These are phyloP conservation scores for Fragilaria crotonensis DNA, from an alignment of 108 stramenopile species.

Conservation along the genomic window DNA sequence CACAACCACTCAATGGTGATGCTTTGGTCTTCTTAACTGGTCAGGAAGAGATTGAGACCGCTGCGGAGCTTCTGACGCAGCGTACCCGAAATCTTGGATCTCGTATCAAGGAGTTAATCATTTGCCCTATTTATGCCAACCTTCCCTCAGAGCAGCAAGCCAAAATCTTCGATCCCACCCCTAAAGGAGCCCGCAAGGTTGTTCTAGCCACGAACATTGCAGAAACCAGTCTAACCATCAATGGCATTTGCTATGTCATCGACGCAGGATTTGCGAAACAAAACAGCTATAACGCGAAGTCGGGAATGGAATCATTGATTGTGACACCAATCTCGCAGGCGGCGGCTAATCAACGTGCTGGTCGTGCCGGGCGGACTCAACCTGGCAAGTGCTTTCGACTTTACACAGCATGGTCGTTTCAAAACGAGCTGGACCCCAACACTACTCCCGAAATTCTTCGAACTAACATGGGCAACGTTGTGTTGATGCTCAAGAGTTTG, in stretches of 20 bases:
- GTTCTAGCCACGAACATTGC: conserved; percentile 99
- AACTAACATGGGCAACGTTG: conserved; percentile 98
- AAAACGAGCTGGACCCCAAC: conserved; percentile 96
- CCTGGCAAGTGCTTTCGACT: conserved; percentile 99
- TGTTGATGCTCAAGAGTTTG: conserved; percentile 95
- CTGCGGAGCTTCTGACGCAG: conserved; percentile 85
- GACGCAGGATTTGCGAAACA: conserved; percentile 99
- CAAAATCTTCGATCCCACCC: conserved; percentile 97
- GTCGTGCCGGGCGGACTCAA: conserved; percentile 91
- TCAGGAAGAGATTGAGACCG: conserved; percentile 99
- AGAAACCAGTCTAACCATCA: conserved; percentile 88
- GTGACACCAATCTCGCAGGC: conserved; percentile 98
- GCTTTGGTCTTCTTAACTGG: conserved; percentile 97
- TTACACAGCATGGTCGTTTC: conserved; percentile 95
- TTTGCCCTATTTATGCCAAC: conserved; percentile 97
- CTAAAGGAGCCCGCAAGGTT: conserved; percentile 92
- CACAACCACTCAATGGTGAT: conserved; percentile 95
- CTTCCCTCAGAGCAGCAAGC: conserved; percentile 98
- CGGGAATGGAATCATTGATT: conserved; percentile 95
- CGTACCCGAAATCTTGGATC: conserved; percentile 81
- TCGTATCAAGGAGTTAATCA: conserved; percentile 92
- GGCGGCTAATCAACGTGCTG: conserved; percentile 90
- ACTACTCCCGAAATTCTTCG: conserved; percentile 97
- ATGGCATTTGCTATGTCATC: conserved; percentile 98
- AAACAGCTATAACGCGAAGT: conserved; percentile 92